Percentiles rank a stretch among this genome's conserved stretches.
Conservation (phyloP, 179 eudicot genomes). For the Amaranthus tricolor region DNA sequence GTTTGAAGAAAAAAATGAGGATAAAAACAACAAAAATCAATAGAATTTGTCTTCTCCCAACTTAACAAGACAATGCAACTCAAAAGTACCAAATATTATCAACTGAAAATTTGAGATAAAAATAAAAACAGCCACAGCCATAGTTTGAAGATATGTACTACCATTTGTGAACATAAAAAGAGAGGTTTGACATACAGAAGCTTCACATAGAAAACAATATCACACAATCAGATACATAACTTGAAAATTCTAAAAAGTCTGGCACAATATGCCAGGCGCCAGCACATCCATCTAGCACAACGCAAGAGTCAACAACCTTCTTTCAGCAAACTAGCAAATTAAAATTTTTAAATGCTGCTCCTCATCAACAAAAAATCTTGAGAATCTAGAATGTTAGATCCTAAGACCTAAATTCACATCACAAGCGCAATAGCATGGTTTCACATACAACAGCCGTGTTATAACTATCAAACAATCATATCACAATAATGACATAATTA, state of each 20-base stretch:
- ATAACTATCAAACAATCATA: background rate
- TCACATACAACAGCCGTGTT: background rate
- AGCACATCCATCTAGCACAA: background rate
- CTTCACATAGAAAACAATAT: background rate
- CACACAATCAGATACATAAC: background rate
- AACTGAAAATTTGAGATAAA: background rate
- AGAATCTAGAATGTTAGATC: background rate
- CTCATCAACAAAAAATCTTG: background rate
- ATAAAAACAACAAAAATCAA: slow-evolving; percentile 2
- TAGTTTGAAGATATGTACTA: too few relatives aligned
- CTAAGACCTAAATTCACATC: background rate
- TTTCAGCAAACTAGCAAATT: background rate
- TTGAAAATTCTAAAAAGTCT: background rate
- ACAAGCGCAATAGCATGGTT: background rate
- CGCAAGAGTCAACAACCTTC: background rate
- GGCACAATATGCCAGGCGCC: background rate
- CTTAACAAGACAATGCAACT: background rate
- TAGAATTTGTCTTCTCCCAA: background rate
- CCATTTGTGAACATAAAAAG: too few relatives aligned
- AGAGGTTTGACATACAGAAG: background rate
- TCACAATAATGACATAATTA: background rate
- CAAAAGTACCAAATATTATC: background rate
- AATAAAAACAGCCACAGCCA: too few relatives aligned
- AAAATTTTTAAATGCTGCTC: too few relatives aligned
- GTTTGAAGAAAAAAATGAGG: slow-evolving; percentile 23